Evolutionary conservation across 2,329 filamentous ascomycete species (phyloP), one percentile per base, ranked within the genome.

Genomic region (Apiospora pterosperma): DNA sequence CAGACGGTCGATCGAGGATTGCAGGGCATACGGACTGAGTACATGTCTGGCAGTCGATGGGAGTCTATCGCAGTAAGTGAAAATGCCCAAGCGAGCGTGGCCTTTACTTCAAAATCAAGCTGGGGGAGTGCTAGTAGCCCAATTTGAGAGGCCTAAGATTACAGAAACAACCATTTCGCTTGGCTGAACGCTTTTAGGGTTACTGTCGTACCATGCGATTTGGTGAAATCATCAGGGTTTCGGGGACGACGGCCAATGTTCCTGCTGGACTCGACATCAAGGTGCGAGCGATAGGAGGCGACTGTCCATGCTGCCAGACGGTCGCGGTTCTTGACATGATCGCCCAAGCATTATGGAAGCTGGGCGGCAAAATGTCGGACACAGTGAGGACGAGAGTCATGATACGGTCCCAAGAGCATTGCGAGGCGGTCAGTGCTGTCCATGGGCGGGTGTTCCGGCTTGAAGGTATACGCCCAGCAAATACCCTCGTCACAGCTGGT

Each of bases 181-280:
- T n/a, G n/a, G n/a, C n/a, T n/a, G n/a, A n/a, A n/a, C n/a, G n/a
- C n/a, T n/a, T n/a, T n/a, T n/a, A 72, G 70, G 72, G 73, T 14
- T 76, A 75, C 65, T 75, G 66, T 31, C 70, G 74, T 31, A 74
- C 75, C 5, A 71, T 76, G 3, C 70, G 75, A 8, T 68, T 66
- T 1, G 69, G 68, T 14, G 66, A 71, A 59, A 52, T 39, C 11
- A 72, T 76, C 21, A 71, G 67, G 4, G 63, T 76, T 21, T 75
- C 74, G 1, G 74, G 74, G n/a, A 76, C 75, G 12, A 76, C 75
- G 7, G 73, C 75, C n/a, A 75, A 73, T 48, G 67, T 67, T 23
- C 70, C 72, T 6, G n/a, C 48, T 12, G 48, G 48, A 6, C 48
- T 69, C 5, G 36, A 55, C 19, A 5, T 62, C 2, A 36, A 25